Evolutionary conservation across 106 monocot genomes (phyloP), one percentile per base, ranked within the genome.

Genomic region (Chionographis japonica): DNA sequence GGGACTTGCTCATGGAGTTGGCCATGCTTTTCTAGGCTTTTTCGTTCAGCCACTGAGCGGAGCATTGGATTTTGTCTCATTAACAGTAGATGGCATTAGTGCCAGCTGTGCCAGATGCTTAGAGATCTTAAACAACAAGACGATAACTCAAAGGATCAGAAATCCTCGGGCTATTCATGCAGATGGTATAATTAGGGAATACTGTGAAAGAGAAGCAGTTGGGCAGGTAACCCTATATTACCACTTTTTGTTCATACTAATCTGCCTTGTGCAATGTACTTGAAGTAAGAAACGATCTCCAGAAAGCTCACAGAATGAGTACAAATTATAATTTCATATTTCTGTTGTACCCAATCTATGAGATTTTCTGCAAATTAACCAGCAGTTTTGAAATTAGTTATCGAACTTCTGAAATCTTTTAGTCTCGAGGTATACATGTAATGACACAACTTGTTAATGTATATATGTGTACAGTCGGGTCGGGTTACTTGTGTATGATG

Each of bases 1-100:
- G 42, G 93, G 98, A 20, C 61, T 99, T 81, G 93, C 93, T 61
- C 90, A 88, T 68, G 98, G 98, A 42, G 58, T 99, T 69, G 93
- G 87, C 27, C 89, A 75, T 60, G 98, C 90, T 73, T 83, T 99
- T 74, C 19, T 99, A 12, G 98, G 98, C 7, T 85, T 99, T 79
- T 71, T 99, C 67, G 93, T 90, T 65, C 98, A 99, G 71, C 98
- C 98, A 68, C 78, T 99, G 27, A 99, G 98, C 77, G 98, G 98
- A 12, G 87, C 87, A 41, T 54, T 99, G 72, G 98, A 99, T 79
- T 93, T 93, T 78, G 77, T 90, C 39, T 99, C 98, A 17, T 57
- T 99, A 64, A 99, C 98, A 27, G 93, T 99, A 6, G 98, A 98
- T 81, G 98, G 98, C 51, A 80, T 98, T 69, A 75, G 90, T 65